Base-by-base conservation (phyloP, 1,284 basidiomycete genomes). In the Rhodotorula sp. region DNA sequence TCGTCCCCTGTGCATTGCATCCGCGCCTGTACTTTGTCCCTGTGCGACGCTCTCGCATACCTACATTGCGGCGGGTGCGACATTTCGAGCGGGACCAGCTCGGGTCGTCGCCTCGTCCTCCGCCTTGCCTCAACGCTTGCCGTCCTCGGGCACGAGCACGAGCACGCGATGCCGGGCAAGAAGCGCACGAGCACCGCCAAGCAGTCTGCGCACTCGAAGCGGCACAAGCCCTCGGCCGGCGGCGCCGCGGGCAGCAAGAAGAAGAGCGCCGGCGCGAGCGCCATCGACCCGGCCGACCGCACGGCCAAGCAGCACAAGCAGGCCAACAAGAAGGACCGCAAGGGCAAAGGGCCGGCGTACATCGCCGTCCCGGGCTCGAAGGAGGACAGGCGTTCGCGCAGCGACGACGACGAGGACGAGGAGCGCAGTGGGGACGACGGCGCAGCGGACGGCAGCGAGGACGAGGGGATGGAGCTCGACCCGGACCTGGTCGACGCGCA, bases 381-480 rank as follows among this genome's bases (percentile, higher is more conserved):
- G 23, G 64, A 66, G 13, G 56, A 61, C n/a, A 62, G 56, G 3
- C 59, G 60, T 46, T 64, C 56, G 14, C 50, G 50, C 19, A 44
- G 61, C 45, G 72, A 57, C 10, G 61, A 44, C 17, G 62, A 45
- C 25, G 60, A 58, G 16, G 59, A 64, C 34, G 64, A 60, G 25
- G n/a, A 16, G n/a, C n/a, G 16, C 44, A 34, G 9, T 55, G 25
- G 23, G 55, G 55, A 57, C 25, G 63, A 56, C 23, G 42, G 23
- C 16, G 49, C 34, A 34, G 60, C 50, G 21, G 34, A 49, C 16
- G 58, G 10, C 7, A 62, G 62, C 10, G 54, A 61, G 7, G 54
- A 63, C 17, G 72, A 58, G n/a, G 74, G 72, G 4, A 77, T 75
- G 74, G 64, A 74, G 16, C 64, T 74, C 54, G 74, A 72, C 54